Percentiles rank a stretch among this genome's conserved stretches.
phyloP scores from a whole-genome alignment of 306 rosid genomes.

The Boehmeria nivea region DNA sequence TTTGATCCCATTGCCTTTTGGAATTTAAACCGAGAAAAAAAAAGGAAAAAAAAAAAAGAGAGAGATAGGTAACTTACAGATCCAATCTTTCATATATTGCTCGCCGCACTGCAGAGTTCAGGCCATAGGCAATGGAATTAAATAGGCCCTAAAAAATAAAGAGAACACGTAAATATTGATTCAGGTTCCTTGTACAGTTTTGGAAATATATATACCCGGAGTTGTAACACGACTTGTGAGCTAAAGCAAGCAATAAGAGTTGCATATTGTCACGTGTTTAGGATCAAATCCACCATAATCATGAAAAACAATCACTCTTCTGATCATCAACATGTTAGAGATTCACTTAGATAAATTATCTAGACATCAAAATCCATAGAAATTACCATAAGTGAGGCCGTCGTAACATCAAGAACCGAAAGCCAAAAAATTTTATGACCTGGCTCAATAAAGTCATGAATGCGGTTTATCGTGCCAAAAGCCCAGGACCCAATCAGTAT shows the following conservation, averaged over 20 bases:
- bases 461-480: constrained; percentile 85
- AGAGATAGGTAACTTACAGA: constrained; percentile 66
- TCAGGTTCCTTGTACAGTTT: neutral
- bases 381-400: constrained; percentile 87
- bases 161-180: neutral
- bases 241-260: neutral
- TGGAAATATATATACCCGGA: neutral
- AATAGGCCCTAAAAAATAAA: constrained; percentile 74
- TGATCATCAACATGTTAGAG: constrained; percentile 2
- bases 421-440: constrained; percentile 89
- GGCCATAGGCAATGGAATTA: constrained; percentile 96
- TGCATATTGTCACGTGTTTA: neutral
- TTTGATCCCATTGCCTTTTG: neutral
- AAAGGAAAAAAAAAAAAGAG: too few species aligned
- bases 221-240: neutral
- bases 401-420: constrained; percentile 86
- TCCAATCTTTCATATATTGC: constrained; percentile 81
- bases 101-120: constrained; percentile 93
- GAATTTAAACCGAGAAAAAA: neutral
- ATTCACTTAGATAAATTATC: neutral
- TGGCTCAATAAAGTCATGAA: constrained; percentile 92
- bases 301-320: neutral
- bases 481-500: constrained; percentile 94
- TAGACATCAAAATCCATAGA: neutral
- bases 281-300: neutral